Evolutionary conservation across 2,329 filamentous ascomycete species (phyloP), one percentile per base, ranked within the genome.

Genomic region (Colletotrichum sp.): DNA sequence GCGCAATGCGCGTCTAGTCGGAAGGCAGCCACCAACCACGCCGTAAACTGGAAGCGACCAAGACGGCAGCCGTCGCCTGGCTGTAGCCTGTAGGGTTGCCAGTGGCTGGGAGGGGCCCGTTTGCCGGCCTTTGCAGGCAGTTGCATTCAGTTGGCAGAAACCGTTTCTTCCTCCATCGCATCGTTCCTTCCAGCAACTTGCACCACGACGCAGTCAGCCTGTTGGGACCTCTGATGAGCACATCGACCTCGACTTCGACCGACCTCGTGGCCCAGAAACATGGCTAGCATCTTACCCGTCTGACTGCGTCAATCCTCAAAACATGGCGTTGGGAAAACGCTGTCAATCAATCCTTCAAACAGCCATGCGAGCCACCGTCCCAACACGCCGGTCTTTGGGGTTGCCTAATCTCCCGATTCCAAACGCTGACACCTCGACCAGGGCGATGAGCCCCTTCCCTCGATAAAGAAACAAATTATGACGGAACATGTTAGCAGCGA

Each of bases 1-100:
- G 75, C 67, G 72, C 72, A 49, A 68, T 77, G 75, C 72, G 75
- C 75, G 75, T 67, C 59, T 77, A 77, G 49, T 77, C 66, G 71
- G 29, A 75, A 71, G 75, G 66, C 62, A 71, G 32, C 61, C 30
- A 65, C 29, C 25, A 59, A 69, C 30, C 59, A 62, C 65, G 27
- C 61, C 39, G 59, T 22, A 25, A 59, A 65, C 59, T 39, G 49
- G 15, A 39, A 39, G 44, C 27, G 64, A 61, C 71, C 15, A 70
- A 27, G 27, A 57, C n/a, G 44, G 44, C n/a, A 52, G 44, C 44
- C 44, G n/a, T 52, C 44, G 44, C 44, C 44, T 22, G 44, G 0
- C 44, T 13, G 66, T 63, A 67, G 44, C 0, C 44, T 13, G 66
- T 63, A 67, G 71, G 71, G 71, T 32, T 25, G 61, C 29, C 61